A percentile compares a stretch with the other conserved stretches of the same genome.
Evolutionary conservation across 345 rosid species (phyloP).

Genomic region (Aurinia saxatilis): DNA sequence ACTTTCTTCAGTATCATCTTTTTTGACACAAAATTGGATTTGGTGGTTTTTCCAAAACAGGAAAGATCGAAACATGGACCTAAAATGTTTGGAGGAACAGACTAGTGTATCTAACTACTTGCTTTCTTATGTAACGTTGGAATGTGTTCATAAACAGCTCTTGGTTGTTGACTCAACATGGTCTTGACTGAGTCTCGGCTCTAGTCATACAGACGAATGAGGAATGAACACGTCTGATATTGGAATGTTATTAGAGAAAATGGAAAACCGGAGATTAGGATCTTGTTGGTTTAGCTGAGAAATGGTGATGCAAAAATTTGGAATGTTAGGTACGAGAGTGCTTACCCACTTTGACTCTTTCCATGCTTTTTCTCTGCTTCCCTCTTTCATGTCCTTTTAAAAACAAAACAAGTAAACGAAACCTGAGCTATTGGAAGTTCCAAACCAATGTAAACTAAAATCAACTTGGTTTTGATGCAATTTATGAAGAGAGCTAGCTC

Average conservation of each 20-base stretch:
- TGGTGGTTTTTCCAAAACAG: no score
- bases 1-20: no score
- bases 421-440: no score
- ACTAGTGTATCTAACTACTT: no score
- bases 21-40: no score
- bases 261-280: not conserved
- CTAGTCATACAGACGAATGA: not conserved
- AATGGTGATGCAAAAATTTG: conserved; percentile 16
- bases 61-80: no score
- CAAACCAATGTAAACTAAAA: no score
- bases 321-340: conserved; percentile 23
- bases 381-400: no score
- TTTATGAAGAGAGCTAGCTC: not conserved
- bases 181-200: not conserved
- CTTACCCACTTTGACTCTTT: conserved; percentile 33
- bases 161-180: not conserved
- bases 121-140: not conserved
- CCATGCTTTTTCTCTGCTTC: conserved; percentile 15
- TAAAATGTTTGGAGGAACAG: no score
- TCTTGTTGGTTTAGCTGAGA: conserved; percentile 26
- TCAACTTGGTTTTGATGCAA: no score
- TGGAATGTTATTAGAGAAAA: not conserved
- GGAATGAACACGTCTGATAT: not conserved
- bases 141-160: not conserved
- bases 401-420: no score